phyloP scores from a whole-genome alignment of 2,329 filamentous ascomycete genomes.

The Fusarium sp. region DNA sequence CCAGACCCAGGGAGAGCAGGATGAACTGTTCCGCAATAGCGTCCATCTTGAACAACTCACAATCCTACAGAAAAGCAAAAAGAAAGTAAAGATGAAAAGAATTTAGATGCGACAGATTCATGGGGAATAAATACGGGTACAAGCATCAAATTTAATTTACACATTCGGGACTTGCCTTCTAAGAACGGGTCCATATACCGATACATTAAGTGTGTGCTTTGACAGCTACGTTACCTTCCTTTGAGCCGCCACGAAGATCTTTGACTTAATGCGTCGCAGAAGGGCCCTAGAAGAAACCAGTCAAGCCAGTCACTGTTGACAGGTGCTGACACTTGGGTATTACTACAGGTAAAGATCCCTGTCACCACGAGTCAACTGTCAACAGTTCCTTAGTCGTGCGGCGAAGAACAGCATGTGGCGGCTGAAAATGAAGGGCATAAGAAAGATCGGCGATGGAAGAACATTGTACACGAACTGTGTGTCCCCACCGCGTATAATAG shows the following conservation, averaged over 20 bases:
- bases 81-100: not conserved
- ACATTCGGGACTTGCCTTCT: not conserved
- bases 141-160: not conserved
- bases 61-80: not conserved
- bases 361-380: not conserved
- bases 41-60: slow-evolving; percentile 17
- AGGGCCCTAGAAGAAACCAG: not conserved
- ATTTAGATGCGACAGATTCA: not conserved
- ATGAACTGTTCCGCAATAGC: slow-evolving; percentile 39
- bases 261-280: not conserved
- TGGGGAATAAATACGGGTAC: not conserved
- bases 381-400: not conserved
- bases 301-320: not conserved
- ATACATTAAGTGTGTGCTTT: not conserved
- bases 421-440: not conserved
- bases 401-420: not conserved
- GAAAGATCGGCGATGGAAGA: not conserved
- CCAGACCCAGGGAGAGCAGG: slow-evolving; percentile 36
- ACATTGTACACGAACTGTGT: not conserved
- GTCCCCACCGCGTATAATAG: not conserved
- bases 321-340: not conserved
- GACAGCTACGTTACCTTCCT: not conserved
- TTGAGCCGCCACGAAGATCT: not conserved
- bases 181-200: slow-evolving; percentile 3
- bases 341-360: not conserved